These are phyloP conservation scores for Candida namnaoensis DNA, from an alignment of 805 yeast genomes.

Conservation along the genomic window DNA sequence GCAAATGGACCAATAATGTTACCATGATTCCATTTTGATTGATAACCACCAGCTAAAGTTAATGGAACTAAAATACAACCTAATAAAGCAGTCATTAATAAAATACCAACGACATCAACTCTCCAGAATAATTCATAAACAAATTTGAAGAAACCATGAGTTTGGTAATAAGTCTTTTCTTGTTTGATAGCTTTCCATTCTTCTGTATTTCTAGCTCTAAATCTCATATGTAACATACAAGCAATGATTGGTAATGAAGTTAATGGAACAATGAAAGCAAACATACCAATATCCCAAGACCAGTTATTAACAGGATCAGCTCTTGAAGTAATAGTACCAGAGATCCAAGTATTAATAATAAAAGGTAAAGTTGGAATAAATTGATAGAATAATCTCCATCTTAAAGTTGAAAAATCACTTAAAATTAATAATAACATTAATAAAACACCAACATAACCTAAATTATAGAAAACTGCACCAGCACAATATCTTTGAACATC, in stretches of 20 bases:
- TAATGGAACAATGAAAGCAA: slow-evolving; percentile 71
- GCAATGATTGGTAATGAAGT: slow-evolving; percentile 49
- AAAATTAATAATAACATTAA: slow-evolving; percentile 47
- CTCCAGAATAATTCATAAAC: slow-evolving; percentile 46
- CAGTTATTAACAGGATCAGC: slow-evolving; percentile 30
- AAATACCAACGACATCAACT: slow-evolving; percentile 55
- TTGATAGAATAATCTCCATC: slow-evolving; percentile 61
- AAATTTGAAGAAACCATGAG: slow-evolving; percentile 24
- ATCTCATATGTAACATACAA: slow-evolving; percentile 48
- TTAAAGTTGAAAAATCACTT: slow-evolving; percentile 61
- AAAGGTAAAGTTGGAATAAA: slow-evolving; percentile 65
- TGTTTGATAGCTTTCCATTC: slow-evolving; percentile 35
- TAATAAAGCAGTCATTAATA: slow-evolving; percentile 43
- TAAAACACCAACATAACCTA: slow-evolving; percentile 58
- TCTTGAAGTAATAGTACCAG: slow-evolving; percentile 45
- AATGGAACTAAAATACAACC: slow-evolving; percentile 67
- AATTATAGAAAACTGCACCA: slow-evolving; percentile 46
- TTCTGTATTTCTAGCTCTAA: slow-evolving; percentile 40
- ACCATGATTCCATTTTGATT: slow-evolving; percentile 47
- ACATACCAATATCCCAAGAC: slow-evolving; percentile 76
- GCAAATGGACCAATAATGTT: slow-evolving; percentile 62
- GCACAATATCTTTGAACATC: slow-evolving; percentile 53
- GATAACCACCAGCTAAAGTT: slow-evolving; percentile 64
- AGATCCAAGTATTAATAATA: slow-evolving; percentile 72
- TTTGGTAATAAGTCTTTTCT: slow-evolving; percentile 29